phyloP scores from a whole-genome alignment of 2,329 filamentous ascomycete genomes.

The Aspergillus sp. region DNA sequence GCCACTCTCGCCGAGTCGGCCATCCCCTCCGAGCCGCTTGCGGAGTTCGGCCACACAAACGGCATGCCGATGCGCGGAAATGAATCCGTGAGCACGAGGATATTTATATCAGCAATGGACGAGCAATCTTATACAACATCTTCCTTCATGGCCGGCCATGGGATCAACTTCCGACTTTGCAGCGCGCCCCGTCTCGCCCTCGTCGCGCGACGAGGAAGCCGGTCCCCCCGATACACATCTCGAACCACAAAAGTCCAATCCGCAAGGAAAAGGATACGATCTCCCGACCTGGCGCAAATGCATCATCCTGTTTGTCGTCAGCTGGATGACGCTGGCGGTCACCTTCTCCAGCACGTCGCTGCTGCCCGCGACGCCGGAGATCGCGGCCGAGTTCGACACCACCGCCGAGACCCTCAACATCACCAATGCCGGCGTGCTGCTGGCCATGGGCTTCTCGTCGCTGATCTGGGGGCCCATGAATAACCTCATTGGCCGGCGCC shows the following conservation, averaged over 20 bases:
- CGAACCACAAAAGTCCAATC: not conserved
- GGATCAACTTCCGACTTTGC: not conserved
- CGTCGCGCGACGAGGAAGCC: not conserved
- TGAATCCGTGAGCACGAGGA: slow-evolving; percentile 6
- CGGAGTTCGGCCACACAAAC: slow-evolving; percentile 14
- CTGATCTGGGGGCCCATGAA: slow-evolving; percentile 37
- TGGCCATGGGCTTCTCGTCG: slow-evolving; percentile 39
- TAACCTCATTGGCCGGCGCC: slow-evolving; percentile 28
- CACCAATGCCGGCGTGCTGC: slow-evolving; percentile 37
- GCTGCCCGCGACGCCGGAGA: slow-evolving; percentile 40
- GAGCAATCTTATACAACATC: not conserved
- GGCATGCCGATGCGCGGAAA: slow-evolving; percentile 15
- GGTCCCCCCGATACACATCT: not conserved
- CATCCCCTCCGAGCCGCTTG: not conserved
- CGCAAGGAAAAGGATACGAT: slow-evolving; percentile 16
- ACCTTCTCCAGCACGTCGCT: slow-evolving; percentile 46
- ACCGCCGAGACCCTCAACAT: slow-evolving; percentile 35
- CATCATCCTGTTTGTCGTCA: slow-evolving; percentile 41
- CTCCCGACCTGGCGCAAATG: slow-evolving; percentile 40
- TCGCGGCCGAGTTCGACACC: slow-evolving; percentile 38
- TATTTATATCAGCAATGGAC: not conserved
- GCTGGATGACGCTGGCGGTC: slow-evolving; percentile 42
- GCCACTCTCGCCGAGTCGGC: slow-evolving; percentile 1
- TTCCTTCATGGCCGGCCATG: slow-evolving; percentile 3
- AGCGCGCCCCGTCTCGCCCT: not conserved